Conservation (phyloP, 2,329 filamentous ascomycete species). For the Trichoderma koningiopsis region DNA sequence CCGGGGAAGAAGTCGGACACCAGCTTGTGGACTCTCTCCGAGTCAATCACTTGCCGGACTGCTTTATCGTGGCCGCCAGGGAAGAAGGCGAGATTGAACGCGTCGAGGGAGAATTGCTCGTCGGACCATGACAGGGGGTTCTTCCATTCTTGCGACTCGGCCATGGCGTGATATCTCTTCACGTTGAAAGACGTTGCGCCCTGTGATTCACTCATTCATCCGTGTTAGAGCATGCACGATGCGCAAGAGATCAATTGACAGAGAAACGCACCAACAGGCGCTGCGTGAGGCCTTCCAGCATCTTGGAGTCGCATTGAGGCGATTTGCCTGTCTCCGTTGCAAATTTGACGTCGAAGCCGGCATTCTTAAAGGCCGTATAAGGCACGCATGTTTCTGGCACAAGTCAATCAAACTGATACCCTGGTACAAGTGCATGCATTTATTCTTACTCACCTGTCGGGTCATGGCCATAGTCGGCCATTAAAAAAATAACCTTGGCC, state of each 20-base stretch:
- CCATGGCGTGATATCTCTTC: constrained; percentile 48
- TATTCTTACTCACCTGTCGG: constrained; percentile 47
- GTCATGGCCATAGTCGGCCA: constrained; percentile 59
- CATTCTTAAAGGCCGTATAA: constrained; percentile 50
- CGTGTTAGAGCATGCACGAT: not conserved
- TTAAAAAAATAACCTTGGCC: constrained; percentile 49
- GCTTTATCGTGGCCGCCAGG: constrained; percentile 57
- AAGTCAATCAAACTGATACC: not conserved
- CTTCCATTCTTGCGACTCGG: constrained; percentile 44
- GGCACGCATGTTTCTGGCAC: constrained; percentile 52
- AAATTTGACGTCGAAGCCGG: constrained; percentile 51
- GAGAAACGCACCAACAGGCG: constrained; percentile 47
- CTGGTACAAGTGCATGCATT: not conserved
- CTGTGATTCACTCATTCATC: constrained; percentile 31
- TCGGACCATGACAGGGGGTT: constrained; percentile 50
- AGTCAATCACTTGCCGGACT: constrained; percentile 55
- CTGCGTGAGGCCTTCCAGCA: constrained; percentile 53
- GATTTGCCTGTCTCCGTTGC: constrained; percentile 52
- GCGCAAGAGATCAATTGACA: not conserved
- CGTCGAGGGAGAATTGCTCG: constrained; percentile 46
- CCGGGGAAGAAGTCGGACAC: constrained; percentile 51
- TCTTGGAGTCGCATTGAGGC: constrained; percentile 52
- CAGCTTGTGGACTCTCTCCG: constrained; percentile 46
- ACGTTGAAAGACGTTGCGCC: constrained; percentile 49
- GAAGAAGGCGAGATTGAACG: constrained; percentile 52